These are phyloP conservation scores for Caulochytrium protostelioides DNA, from an alignment of 371 early-diverging fungal genomes.

Conservation along the genomic window DNA sequence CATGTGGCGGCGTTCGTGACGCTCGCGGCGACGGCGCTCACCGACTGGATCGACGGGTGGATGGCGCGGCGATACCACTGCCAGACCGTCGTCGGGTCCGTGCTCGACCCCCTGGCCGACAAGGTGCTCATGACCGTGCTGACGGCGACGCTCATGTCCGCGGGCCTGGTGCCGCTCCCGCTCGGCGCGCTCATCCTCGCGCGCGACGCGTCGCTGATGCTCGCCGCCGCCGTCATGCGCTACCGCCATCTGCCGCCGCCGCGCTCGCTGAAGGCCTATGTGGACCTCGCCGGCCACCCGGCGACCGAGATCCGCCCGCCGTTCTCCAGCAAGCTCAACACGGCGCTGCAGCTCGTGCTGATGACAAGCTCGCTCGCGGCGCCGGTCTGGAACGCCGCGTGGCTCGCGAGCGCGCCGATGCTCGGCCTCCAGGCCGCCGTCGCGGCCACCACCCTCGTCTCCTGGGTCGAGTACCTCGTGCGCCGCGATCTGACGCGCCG, in stretches of 20 bases:
- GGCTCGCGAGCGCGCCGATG: too few relatives aligned
- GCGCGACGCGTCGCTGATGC: constrained; percentile 56
- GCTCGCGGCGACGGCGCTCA: constrained; percentile 56
- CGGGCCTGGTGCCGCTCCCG: constrained; percentile 57
- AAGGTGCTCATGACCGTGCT: constrained; percentile 81
- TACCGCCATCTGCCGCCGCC: constrained; percentile 75
- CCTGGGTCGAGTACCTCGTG: too few relatives aligned
- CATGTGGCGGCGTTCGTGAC: constrained; percentile 40
- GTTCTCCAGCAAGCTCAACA: constrained; percentile 69
- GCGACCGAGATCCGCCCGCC: constrained; percentile 80
- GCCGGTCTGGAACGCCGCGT: too few relatives aligned
- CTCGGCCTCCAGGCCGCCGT: too few relatives aligned
- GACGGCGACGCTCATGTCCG: constrained; percentile 52
- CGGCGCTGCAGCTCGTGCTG: constrained; percentile 61
- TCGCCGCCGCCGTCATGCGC: constrained; percentile 59
- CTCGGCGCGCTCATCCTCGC: constrained; percentile 67
- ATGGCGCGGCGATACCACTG: constrained; percentile 71
- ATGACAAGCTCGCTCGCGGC: constrained; percentile 54
- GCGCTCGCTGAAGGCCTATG: neutral
- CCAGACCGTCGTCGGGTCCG: constrained; percentile 66
- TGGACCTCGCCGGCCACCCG: constrained; percentile 14
- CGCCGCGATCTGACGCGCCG: too few relatives aligned
- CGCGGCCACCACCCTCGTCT: too few relatives aligned
- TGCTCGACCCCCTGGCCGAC: constrained; percentile 90
- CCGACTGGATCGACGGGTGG: constrained; percentile 82